phyloP scores from a whole-genome alignment of 371 early-diverging fungal species.

The Mortierella sp. region DNA sequence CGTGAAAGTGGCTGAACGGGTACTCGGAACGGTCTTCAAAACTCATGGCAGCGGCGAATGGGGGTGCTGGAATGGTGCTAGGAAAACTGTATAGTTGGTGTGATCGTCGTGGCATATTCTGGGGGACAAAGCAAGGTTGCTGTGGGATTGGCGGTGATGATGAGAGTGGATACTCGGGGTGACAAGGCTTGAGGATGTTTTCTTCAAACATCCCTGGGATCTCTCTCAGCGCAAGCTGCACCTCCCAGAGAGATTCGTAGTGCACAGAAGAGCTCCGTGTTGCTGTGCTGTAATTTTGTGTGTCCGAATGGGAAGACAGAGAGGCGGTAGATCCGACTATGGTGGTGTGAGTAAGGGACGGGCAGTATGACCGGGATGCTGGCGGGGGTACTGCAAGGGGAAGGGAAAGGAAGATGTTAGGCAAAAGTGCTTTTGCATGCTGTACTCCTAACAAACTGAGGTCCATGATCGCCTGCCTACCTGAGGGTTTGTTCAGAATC shows the following conservation, averaged over 20 bases:
- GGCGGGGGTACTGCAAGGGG: not conserved
- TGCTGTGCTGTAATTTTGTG: not conserved
- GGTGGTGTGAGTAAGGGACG: constrained; percentile 15
- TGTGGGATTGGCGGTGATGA: not conserved
- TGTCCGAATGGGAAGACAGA: not conserved
- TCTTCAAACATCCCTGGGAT: constrained; percentile 38
- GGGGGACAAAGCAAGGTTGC: too few species aligned
- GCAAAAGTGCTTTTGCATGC: too few species aligned
- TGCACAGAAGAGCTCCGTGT: constrained; percentile 3
- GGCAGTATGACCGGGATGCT: too few species aligned
- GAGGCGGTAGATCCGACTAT: constrained; percentile 5
- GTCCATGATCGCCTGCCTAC: too few species aligned
- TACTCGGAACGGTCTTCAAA: not conserved
- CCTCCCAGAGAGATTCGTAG: constrained; percentile 40
- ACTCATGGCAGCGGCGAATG: not conserved
- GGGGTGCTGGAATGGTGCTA: not conserved
- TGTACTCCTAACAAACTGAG: too few species aligned
- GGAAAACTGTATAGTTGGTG: constrained; percentile 1
- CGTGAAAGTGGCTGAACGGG: not conserved
- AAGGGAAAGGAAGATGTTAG: not conserved
- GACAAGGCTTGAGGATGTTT: constrained; percentile 32
- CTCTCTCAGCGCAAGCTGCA: constrained; percentile 37
- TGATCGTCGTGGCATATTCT: too few species aligned
- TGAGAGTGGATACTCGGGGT: not conserved
- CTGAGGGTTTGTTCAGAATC: constrained; percentile 8